Evolutionary conservation across 768 basidiomycete species (phyloP), one percentile per base, ranked within the genome.

Genomic region (Amanita rimosa): DNA sequence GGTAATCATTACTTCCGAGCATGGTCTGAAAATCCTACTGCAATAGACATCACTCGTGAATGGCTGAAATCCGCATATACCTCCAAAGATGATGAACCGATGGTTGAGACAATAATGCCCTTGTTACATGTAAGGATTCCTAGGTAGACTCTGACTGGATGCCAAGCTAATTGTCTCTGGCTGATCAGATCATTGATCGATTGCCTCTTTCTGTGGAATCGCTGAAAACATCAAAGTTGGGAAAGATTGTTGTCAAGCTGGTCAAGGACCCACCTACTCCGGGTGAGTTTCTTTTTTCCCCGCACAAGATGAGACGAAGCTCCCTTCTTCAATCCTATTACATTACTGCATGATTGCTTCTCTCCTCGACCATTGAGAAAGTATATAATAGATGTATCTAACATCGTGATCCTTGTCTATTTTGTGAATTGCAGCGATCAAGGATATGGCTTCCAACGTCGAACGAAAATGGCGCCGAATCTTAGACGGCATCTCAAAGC

Each of bases 391-490:
- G 61, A 67, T 79, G 74, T 83, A 82, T 85, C 83, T 87, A 80
- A 87, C 83, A 50, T 58, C 63, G 66, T 61, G 64, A 65, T 68
- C 67, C 70, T 62, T 58, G 63, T 59, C 65, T 66, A 64, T 65
- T 58, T 62, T 56, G 54, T 48, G 54, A 60, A 69, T 62, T 64
- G 64, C 73, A 91, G 88, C 88, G 69, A 78, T 88, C 83, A 86
- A 89, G 81, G 88, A 91, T 70, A 87, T 91, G 85, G 88, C 88
- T 58, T 78, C 78, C 62, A 89, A 87, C 70, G 72, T 91, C 70
- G 86, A 88, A 67, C 78, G 78, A 59, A 81, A 80, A 70, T 91
- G 88, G 89, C 79, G 85, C 50, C 68, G 69, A 53, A 67, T 86
- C 42, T 53, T 67, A 61, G 68, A 68, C 60, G 58, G 62, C 57